A percentile compares a stretch with the other conserved stretches of the same genome.
Conservation (phyloP, 75 land plant species). For the Cryptomeria japonica region DNA sequence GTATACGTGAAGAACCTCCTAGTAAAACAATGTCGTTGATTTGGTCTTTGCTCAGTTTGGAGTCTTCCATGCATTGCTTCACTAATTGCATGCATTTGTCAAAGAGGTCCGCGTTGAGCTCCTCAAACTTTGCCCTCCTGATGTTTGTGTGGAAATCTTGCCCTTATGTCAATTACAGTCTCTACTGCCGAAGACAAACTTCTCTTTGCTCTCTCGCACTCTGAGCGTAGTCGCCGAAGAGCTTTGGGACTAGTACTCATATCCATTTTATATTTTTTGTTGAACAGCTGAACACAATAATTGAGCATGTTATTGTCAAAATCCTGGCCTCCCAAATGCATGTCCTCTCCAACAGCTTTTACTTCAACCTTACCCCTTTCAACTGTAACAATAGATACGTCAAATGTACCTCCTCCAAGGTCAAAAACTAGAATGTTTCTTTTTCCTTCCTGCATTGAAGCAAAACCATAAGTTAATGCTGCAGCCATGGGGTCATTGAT, state of each 20-base stretch:
- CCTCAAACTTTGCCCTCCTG: neutral
- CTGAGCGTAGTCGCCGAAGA: neutral
- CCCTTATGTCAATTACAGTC: neutral
- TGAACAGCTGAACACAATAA: neutral
- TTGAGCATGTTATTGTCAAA: conserved; percentile 10
- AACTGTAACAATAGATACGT: neutral
- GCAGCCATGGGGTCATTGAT: conserved; percentile 36
- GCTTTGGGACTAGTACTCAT: neutral
- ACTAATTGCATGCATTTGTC: neutral
- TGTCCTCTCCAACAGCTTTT: conserved; percentile 19
- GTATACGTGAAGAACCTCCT: conserved; percentile 21
- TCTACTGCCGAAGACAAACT: neutral
- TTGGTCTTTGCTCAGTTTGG: neutral
- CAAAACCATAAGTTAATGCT: conserved; percentile 25
- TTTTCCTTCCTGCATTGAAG: neutral
- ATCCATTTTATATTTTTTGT: neutral
- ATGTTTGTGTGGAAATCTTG: neutral
- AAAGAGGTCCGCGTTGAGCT: neutral
- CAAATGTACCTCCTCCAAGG: conserved; percentile 8
- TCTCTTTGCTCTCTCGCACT: conserved; percentile 1
- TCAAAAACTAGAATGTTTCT: conserved; percentile 12
- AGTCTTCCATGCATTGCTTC: neutral
- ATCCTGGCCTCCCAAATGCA: conserved; percentile 21
- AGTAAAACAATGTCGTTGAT: neutral
- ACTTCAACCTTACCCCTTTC: conserved; percentile 16